These are phyloP conservation scores for Rhizophagus sp. DNA, from an alignment of 192 early-diverging fungal species.

Conservation along the genomic window DNA sequence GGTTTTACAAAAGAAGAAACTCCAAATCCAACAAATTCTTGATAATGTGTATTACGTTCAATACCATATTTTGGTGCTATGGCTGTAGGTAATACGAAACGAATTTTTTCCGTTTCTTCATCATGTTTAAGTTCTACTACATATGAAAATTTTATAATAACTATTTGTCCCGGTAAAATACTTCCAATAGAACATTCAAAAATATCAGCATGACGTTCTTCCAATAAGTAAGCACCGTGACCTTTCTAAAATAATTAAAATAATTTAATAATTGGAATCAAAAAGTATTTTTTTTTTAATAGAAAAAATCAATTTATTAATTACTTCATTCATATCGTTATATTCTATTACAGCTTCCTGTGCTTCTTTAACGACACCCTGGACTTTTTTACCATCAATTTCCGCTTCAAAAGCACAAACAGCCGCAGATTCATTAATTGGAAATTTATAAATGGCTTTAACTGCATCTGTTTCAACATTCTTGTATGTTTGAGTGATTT, in stretches of 20 bases:
- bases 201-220: constrained; percentile 35
- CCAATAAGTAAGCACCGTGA: constrained; percentile 19
- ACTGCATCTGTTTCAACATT: neutral
- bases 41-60: neutral
- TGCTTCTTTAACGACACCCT: constrained; percentile 24
- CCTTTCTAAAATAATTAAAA: constrained; percentile 10
- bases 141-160: constrained; percentile 47
- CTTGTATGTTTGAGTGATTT: constrained; percentile 18
- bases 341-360: constrained; percentile 5
- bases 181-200: constrained; percentile 53
- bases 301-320: neutral
- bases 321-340: neutral
- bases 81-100: constrained; percentile 47
- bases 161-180: constrained; percentile 33
- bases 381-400: constrained; percentile 24
- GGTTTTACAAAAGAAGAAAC: neutral
- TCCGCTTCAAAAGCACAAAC: constrained; percentile 28
- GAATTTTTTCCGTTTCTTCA: constrained; percentile 43
- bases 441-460: constrained; percentile 20
- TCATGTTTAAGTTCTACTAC: constrained; percentile 50
- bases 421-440: constrained; percentile 17
- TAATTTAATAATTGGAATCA: neutral
- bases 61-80: constrained; percentile 44
- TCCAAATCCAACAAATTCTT: neutral
- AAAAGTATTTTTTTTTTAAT: neutral